Percentiles rank a stretch among this genome's conserved stretches.
phyloP scores from a whole-genome alignment of 2,329 filamentous ascomycete species.

The Didymella glomerata region DNA sequence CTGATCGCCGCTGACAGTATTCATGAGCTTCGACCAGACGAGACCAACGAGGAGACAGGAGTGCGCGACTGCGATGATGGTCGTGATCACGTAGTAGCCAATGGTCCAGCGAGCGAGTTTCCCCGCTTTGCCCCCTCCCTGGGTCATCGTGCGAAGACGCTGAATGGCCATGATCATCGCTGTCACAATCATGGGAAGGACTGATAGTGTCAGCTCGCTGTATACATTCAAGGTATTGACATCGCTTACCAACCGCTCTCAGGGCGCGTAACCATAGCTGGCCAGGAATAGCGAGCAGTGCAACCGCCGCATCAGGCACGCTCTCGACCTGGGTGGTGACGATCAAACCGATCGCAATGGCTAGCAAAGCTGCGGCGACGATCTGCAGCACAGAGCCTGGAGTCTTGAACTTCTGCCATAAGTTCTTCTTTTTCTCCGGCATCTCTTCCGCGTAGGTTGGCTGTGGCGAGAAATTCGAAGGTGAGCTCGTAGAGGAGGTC shows the following conservation, averaged over 20 bases:
- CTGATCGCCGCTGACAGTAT: slow-evolving; percentile 44
- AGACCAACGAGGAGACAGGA: slow-evolving; percentile 58
- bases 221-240: not conserved
- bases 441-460: slow-evolving; percentile 23
- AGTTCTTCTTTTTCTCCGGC: slow-evolving; percentile 32
- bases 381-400: slow-evolving; percentile 61
- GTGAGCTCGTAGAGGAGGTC: slow-evolving; percentile 20
- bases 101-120: slow-evolving; percentile 60
- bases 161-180: slow-evolving; percentile 63
- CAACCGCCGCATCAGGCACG: slow-evolving; percentile 55
- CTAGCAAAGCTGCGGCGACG: slow-evolving; percentile 58
- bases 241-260: slow-evolving; percentile 57
- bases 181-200: slow-evolving; percentile 61
- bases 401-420: slow-evolving; percentile 52
- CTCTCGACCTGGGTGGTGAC: slow-evolving; percentile 55
- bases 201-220: slow-evolving; percentile 38
- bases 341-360: slow-evolving; percentile 60
- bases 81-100: slow-evolving; percentile 61
- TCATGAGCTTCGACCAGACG: slow-evolving; percentile 60
- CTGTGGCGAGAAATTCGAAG: slow-evolving; percentile 24
- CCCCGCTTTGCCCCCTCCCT: slow-evolving; percentile 50
- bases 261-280: slow-evolving; percentile 61
- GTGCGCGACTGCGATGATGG: slow-evolving; percentile 59
- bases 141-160: slow-evolving; percentile 58
- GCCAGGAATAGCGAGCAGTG: slow-evolving; percentile 60